These are phyloP conservation scores for Lotus japonicus DNA, from an alignment of 306 rosid genomes.

Conservation along the genomic window DNA sequence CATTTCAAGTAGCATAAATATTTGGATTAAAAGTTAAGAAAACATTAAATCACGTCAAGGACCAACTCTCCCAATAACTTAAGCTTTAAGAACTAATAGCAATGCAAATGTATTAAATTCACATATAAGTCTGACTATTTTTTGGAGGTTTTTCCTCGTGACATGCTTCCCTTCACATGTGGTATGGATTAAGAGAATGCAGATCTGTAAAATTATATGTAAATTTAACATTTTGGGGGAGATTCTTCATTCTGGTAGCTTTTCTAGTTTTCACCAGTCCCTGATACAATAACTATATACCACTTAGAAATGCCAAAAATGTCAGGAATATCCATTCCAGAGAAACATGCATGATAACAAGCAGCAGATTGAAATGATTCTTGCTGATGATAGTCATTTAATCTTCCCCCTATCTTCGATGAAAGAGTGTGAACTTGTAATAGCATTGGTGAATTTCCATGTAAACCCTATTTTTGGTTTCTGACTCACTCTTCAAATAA, in stretches of 20 bases:
- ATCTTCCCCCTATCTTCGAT: neutral
- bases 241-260: neutral
- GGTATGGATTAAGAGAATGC: neutral
- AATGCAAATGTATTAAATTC: no score
- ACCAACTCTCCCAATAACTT: no score
- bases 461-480: neutral
- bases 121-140: no score
- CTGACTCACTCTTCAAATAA: neutral
- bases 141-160: no score
- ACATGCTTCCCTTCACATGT: no score
- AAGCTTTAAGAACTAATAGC: no score
- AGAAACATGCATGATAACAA: neutral
- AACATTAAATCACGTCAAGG: neutral
- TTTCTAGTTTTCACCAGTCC: neutral
- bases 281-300: neutral
- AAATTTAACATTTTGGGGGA: neutral
- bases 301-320: neutral
- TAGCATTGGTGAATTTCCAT: neutral
- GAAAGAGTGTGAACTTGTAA: neutral
- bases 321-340: no score
- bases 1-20: conserved; percentile 19
- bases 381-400: neutral
- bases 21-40: conserved; percentile 1
- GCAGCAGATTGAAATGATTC: neutral
- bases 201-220: neutral